Percentiles rank a stretch among this genome's conserved stretches.
Evolutionary conservation across 768 basidiomycete genomes (phyloP).

Genomic region (Psilocybe sp.): DNA sequence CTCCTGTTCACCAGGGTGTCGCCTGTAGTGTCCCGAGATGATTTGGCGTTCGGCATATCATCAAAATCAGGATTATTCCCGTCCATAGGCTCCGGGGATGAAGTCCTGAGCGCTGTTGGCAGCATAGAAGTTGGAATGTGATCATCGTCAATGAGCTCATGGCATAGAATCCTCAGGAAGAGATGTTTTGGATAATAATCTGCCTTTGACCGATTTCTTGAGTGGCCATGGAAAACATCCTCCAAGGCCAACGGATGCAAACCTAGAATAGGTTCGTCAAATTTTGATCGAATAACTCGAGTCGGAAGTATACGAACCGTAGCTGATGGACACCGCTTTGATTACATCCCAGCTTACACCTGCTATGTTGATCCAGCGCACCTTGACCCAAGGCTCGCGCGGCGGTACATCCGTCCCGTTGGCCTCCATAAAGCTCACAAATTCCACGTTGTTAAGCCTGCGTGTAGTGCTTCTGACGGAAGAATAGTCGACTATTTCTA

Average conservation of each 20-base stretch:
- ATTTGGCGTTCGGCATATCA: constrained; percentile 4
- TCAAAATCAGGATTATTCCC: constrained; percentile 6
- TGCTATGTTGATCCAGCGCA: constrained; percentile 73
- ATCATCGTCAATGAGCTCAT: constrained; percentile 45
- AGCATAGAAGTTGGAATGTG: constrained; percentile 16
- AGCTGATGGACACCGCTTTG: constrained; percentile 62
- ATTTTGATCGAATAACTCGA: not conserved
- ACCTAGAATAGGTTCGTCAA: constrained; percentile 31
- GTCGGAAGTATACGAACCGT: constrained; percentile 37
- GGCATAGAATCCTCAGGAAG: constrained; percentile 67
- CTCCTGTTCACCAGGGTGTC: constrained; percentile 2
- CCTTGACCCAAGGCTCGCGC: constrained; percentile 61
- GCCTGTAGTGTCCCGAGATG: constrained; percentile 1
- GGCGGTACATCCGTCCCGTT: constrained; percentile 32
- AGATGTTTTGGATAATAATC: constrained; percentile 73
- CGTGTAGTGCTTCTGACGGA: constrained; percentile 49
- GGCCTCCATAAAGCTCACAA: constrained; percentile 53
- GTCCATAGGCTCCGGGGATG: constrained; percentile 35
- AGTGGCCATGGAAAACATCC: constrained; percentile 58
- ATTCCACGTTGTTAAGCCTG: constrained; percentile 58
- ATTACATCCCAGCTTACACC: constrained; percentile 74
- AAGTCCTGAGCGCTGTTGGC: constrained; percentile 29
- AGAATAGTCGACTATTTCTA: constrained; percentile 69
- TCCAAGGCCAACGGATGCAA: constrained; percentile 73
- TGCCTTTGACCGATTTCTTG: constrained; percentile 58